Evolutionary conservation across 257 asterid genomes (phyloP).

Genomic region (Apocynum venetum): DNA sequence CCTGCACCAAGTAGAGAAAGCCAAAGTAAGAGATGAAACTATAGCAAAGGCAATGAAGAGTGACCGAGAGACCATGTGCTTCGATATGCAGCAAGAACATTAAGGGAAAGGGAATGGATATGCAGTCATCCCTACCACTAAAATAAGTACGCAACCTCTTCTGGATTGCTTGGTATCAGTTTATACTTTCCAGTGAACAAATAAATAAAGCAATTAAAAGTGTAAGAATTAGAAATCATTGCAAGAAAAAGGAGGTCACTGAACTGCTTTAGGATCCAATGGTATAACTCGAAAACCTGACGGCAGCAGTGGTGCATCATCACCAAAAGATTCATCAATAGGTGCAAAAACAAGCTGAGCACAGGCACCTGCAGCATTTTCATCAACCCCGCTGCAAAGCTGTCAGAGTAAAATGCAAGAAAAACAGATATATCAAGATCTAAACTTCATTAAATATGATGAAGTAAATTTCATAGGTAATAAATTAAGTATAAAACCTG

Average conservation of each 20-base stretch:
- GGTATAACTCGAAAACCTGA: conserved; percentile 97
- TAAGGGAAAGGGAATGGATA: neutral
- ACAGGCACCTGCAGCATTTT: conserved; percentile 64
- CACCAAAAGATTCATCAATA: conserved; percentile 86
- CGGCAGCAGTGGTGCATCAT: conserved; percentile 84
- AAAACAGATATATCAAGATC: neutral
- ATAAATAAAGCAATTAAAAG: neutral
- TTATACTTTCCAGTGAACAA: neutral
- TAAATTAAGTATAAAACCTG: conserved; percentile 43
- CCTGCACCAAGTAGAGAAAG: conserved; percentile 36
- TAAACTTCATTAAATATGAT: neutral
- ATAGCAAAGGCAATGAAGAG: neutral
- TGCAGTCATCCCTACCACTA: neutral
- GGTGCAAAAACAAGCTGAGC: conserved; percentile 98
- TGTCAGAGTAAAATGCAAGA: conserved; percentile 26
- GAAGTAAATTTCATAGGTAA: neutral
- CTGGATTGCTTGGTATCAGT: neutral
- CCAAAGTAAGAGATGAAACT: neutral
- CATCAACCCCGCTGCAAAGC: conserved; percentile 90
- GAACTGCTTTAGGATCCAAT: conserved; percentile 79
- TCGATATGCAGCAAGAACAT: too few relatives aligned
- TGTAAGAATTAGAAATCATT: neutral
- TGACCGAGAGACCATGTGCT: neutral
- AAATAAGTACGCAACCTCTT: neutral
- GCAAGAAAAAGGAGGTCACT: conserved; percentile 22